Evolutionary conservation across 805 yeast genomes (phyloP).

Genomic region (Kazachstania viticola): DNA sequence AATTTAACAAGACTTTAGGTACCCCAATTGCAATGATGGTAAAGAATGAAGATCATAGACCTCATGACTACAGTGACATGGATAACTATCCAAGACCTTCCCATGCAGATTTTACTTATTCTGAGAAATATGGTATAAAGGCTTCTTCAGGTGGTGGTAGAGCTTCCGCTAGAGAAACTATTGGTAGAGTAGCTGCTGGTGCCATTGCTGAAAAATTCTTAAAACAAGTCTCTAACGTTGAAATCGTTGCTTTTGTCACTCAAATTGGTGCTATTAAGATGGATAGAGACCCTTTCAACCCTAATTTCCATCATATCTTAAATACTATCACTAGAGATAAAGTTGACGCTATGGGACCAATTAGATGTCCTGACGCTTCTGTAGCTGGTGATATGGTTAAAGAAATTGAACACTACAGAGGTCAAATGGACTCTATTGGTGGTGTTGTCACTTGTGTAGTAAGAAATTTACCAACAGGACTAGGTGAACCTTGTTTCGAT

Average conservation of each 20-base stretch:
- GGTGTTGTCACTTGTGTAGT: conserved; percentile 97
- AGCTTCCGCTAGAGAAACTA: conserved; percentile 94
- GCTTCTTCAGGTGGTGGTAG: conserved; percentile 97
- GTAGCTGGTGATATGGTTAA: conserved; percentile 72
- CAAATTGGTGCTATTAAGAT: conserved; percentile 76
- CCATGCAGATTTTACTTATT: conserved; percentile 93
- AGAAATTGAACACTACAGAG: conserved; percentile 79
- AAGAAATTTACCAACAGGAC: conserved; percentile 87
- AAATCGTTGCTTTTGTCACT: conserved; percentile 93
- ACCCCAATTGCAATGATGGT: conserved; percentile 94
- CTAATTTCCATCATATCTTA: conserved; percentile 54
- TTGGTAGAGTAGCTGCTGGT: conserved; percentile 98
- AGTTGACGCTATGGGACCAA: conserved; percentile 81
- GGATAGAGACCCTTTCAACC: conserved; percentile 57
- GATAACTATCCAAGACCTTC: conserved; percentile 95
- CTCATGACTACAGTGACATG: conserved; percentile 90
- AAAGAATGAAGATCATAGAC: conserved; percentile 90
- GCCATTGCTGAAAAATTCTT: conserved; percentile 94
- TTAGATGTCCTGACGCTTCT: conserved; percentile 79
- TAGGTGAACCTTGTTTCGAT: conserved; percentile 97
- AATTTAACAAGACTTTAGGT: conserved; percentile 80
- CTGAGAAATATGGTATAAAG: conserved; percentile 81
- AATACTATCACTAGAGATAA: conserved; percentile 74
- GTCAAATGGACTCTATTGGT: conserved; percentile 84
- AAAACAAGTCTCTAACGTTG: conserved; percentile 64